These are phyloP conservation scores for Aureobasidium namibiae DNA, from an alignment of 2,329 filamentous ascomycete species.

Conservation along the genomic window DNA sequence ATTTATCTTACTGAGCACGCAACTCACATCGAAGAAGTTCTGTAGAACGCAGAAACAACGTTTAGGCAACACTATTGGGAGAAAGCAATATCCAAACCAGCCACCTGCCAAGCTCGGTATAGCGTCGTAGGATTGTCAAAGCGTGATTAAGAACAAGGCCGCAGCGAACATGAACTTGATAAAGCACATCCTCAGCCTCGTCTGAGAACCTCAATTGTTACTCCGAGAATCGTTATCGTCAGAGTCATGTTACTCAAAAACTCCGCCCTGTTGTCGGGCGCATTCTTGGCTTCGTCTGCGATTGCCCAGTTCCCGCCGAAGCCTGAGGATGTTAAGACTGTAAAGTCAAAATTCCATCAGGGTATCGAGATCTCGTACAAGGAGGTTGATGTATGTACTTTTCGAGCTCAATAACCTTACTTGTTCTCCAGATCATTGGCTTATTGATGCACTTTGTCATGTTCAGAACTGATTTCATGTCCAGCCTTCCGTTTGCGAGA, in stretches of 20 bases:
- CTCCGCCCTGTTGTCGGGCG: not conserved
- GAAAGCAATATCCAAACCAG: not conserved
- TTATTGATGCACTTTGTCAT: not conserved
- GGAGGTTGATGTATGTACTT: slow-evolving; percentile 26
- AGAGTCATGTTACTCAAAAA: not conserved
- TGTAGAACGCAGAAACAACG: not conserved
- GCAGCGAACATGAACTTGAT: not conserved
- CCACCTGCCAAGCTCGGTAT: slow-evolving; percentile 1
- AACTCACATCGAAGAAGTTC: too few relatives aligned
- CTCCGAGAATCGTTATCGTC: not conserved
- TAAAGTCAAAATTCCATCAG: slow-evolving; percentile 35
- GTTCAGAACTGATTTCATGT: not conserved
- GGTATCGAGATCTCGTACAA: slow-evolving; percentile 40
- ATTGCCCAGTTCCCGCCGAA: slow-evolving; percentile 31
- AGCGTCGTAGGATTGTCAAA: slow-evolving; percentile 2
- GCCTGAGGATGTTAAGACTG: slow-evolving; percentile 32
- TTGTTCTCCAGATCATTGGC: not conserved
- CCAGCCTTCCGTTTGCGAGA: slow-evolving; percentile 35
- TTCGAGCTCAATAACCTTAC: too few relatives aligned
- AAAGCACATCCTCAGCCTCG: not conserved
- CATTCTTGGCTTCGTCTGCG: slow-evolving; percentile 8
- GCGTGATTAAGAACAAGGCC: not conserved
- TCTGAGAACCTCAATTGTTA: not conserved
- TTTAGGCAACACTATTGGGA: slow-evolving; percentile 2
- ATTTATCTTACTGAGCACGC: too few relatives aligned